Percentiles rank a stretch among this genome's conserved stretches.
These are phyloP conservation scores for Stromatinia cepivora DNA, from an alignment of 2,329 filamentous ascomycete species.

Conservation along the genomic window DNA sequence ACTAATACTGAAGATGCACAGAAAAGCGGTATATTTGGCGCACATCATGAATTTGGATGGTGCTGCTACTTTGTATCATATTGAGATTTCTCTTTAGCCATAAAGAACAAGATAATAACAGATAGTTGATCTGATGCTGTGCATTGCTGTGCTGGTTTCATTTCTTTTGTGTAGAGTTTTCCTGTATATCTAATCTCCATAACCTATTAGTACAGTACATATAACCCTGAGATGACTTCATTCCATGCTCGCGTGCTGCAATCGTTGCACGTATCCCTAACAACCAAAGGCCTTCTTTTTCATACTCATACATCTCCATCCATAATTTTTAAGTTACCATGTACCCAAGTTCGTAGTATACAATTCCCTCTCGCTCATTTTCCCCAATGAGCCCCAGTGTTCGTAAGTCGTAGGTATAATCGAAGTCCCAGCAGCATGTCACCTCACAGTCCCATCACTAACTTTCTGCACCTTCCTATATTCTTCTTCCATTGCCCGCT, in stretches of 20 bases:
- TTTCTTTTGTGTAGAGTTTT: background rate
- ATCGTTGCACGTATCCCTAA: background rate
- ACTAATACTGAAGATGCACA: conserved; percentile 14
- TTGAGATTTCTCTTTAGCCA: conserved; percentile 15
- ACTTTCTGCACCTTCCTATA: conserved; percentile 89
- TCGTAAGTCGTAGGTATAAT: background rate
- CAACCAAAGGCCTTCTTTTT: background rate
- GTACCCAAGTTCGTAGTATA: background rate
- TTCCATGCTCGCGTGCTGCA: background rate
- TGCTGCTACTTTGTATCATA: conserved; percentile 21
- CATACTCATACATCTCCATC: conserved; percentile 4
- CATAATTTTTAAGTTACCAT: background rate
- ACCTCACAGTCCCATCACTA: conserved; percentile 45
- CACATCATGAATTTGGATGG: conserved; percentile 15
- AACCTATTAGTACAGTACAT: background rate
- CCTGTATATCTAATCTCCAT: background rate
- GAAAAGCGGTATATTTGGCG: conserved; percentile 16
- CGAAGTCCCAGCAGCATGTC: conserved; percentile 10
- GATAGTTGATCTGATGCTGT: background rate
- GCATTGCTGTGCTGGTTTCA: background rate
- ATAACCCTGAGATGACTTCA: background rate
- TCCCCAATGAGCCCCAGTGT: background rate
- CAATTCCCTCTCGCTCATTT: background rate
- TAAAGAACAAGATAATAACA: conserved; percentile 18
- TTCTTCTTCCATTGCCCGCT: conserved; percentile 79